Conservation (phyloP, 164 flowering plant species). For the Tetracentron sinense region DNA sequence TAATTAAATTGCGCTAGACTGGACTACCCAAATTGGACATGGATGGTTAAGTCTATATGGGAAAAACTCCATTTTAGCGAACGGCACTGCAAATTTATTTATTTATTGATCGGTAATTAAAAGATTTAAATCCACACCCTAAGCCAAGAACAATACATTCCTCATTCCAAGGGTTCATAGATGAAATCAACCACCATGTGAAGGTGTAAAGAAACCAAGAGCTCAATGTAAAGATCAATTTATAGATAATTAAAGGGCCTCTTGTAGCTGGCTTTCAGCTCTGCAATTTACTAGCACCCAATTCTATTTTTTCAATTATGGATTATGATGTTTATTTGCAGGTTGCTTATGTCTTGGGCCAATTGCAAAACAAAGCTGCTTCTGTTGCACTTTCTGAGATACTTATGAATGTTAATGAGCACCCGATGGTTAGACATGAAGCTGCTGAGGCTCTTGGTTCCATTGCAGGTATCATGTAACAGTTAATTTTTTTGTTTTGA, state of each 20-base stretch:
- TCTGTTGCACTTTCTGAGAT: conserved; percentile 67
- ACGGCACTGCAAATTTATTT: no score
- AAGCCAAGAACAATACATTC: no score
- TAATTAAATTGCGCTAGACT: no score
- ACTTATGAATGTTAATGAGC: conserved; percentile 66
- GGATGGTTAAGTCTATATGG: no score
- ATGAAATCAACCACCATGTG: no score
- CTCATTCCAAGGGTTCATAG: no score
- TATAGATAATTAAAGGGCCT: neutral
- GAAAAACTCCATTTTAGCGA: no score
- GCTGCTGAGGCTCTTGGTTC: conserved; percentile 99
- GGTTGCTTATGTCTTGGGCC: conserved; percentile 99
- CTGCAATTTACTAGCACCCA: neutral
- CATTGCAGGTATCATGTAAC: conserved; percentile 67
- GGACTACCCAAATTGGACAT: no score
- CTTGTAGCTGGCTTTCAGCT: neutral
- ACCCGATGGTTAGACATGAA: conserved; percentile 99
- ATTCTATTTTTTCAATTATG: neutral
- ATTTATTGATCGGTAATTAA: no score
- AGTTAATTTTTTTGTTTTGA: neutral
- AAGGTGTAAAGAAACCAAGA: no score
- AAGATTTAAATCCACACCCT: no score
- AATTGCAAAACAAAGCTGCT: conserved; percentile 90
- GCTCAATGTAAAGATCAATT: no score
- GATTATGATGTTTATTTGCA: conserved; percentile 15